Base-by-base conservation (phyloP, 306 rosid genomes). In the Rubus idaeus region DNA sequence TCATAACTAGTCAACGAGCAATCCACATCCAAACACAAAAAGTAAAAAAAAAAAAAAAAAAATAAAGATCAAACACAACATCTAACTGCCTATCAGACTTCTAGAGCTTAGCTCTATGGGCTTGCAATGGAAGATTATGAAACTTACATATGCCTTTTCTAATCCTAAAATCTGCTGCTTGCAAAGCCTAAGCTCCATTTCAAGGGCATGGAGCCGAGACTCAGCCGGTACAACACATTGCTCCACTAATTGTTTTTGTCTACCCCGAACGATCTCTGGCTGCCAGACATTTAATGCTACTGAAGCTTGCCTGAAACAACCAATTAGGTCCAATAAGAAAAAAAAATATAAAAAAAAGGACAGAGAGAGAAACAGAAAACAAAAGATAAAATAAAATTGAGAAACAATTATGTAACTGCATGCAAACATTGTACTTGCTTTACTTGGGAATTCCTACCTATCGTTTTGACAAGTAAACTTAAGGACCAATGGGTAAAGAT, bases 251-350 rank as follows among this genome's bases (percentile, higher is more conserved):
- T 87, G 81, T 53, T 78, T 87, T 35, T 87, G 89, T 87, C 85
- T 80, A 30, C 82, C 88, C 53, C 91, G 82, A 63, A 84, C 63
- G 42, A 89, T 81, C 82, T 87, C 89, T 2, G 95, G 98, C 83
- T 94, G 98, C 98, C 98, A 94, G 46, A 90, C 95, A 51, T 87
- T 89, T 87, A 94, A 83, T 79, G 97, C 93, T 49, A 86, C 89
- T 9, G 93, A 85, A 70, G 98, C 96, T 83, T 89, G 90, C 78
- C 97, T 91, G 80, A 73, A 75, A 55, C n/a, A 60, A 83, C 47
- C 72, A 71, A 68, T 21, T 35, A 13, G 40, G 41, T 1, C 14
- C 1, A 69, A 14, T 23, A n/a, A 20, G 10, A 45, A 3, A 45
- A 41, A 41, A 68, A 40, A 51, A 10, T 11, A 30, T 30, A 49